Evolutionary conservation across 768 basidiomycete species (phyloP), one percentile per base, ranked within the genome.

Genomic region (Krasilnikovozyma curviuscula): DNA sequence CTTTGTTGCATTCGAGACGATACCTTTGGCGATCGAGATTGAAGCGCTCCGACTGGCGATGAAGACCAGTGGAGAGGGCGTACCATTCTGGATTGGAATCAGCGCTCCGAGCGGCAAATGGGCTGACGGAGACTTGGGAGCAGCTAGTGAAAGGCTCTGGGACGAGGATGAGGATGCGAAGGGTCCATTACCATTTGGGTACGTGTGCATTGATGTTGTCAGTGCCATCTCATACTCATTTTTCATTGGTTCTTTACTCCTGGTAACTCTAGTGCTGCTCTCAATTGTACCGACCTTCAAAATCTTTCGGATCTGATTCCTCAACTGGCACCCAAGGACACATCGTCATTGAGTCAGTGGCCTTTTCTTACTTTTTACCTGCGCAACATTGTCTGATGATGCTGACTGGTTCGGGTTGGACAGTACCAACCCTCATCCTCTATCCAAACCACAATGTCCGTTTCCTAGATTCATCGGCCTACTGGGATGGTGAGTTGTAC

Each of bases 1-100:
- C 47, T 71, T 68, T 50, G 54, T 84, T 41, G 78, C 77, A 10
- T 84, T 85, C 59, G 83, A 85, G 68, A 84, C 81, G 0, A 65
- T 84, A 4, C 80, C 83, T 0, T 66, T 83, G 3, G 58, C 70
- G 7, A 65, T 75, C 30, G 83, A 85, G 60, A 68, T 79, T 4
- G 60, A 60, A 19, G 79, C 78, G 13, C 76, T 84, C 53, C 67
- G 79, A 41, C 64, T 63, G 10, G 80, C 81, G 3, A 71, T 86
- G 55, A 58, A 56, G 8, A 35, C 13, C 21, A 46, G 27, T 3
- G 29, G 13, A n/a, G 37, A 40, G 40, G 39, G 43, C 6, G 32
- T 43, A 14, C 45, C 45, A 4, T 52, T 52, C 46, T 52, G 44
- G 44, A 37, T 52, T 8, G 50, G 50, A 3, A 13, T 52, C 6